A percentile compares a stretch with the other conserved stretches of the same genome.
phyloP scores from a whole-genome alignment of 257 asterid genomes.

The Parsonsia alboflavescens region DNA sequence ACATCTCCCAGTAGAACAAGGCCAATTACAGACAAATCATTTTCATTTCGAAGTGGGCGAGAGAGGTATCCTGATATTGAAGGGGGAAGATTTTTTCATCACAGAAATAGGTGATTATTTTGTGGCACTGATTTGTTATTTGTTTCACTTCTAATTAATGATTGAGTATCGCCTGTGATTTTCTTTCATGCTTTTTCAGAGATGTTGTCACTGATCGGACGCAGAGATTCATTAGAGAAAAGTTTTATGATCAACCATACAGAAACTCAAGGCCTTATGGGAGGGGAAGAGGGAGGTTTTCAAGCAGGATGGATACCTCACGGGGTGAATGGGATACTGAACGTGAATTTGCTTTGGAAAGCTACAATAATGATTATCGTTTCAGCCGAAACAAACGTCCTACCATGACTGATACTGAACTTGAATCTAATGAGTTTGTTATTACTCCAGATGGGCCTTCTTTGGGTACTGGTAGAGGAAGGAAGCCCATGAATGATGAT shows the following conservation, averaged over 20 bases:
- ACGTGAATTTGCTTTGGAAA: slow-evolving; percentile 47
- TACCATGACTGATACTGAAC: slow-evolving; percentile 38
- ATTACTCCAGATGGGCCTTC: slow-evolving; percentile 32
- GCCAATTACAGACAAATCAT: slow-evolving; percentile 40
- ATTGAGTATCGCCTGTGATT: slow-evolving; percentile 14
- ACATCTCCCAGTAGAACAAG: slow-evolving; percentile 43
- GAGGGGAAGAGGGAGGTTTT: slow-evolving; percentile 64
- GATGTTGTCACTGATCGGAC: slow-evolving; percentile 52
- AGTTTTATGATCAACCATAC: slow-evolving; percentile 46
- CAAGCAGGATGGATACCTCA: slow-evolving; percentile 43
- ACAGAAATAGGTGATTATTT: slow-evolving; percentile 61
- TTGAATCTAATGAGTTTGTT: slow-evolving; percentile 44
- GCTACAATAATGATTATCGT: slow-evolving; percentile 49
- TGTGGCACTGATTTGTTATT: slow-evolving; percentile 7
- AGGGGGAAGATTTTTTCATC: slow-evolving; percentile 40
- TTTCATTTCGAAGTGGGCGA: slow-evolving; percentile 52
- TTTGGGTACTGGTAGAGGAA: slow-evolving; percentile 33
- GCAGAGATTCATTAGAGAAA: slow-evolving; percentile 50
- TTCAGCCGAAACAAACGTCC: slow-evolving; percentile 52
- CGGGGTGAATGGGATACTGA: slow-evolving; percentile 63
- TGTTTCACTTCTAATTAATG: slow-evolving; percentile 11
- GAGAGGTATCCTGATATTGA: slow-evolving; percentile 56
- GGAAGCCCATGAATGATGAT: slow-evolving; percentile 50
- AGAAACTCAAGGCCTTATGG: slow-evolving; percentile 58
- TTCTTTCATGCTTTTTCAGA: slow-evolving; percentile 43